Evolutionary conservation across 139 green algal species (phyloP).

Genomic region (Auxenochlorella pyrenoidosa): DNA sequence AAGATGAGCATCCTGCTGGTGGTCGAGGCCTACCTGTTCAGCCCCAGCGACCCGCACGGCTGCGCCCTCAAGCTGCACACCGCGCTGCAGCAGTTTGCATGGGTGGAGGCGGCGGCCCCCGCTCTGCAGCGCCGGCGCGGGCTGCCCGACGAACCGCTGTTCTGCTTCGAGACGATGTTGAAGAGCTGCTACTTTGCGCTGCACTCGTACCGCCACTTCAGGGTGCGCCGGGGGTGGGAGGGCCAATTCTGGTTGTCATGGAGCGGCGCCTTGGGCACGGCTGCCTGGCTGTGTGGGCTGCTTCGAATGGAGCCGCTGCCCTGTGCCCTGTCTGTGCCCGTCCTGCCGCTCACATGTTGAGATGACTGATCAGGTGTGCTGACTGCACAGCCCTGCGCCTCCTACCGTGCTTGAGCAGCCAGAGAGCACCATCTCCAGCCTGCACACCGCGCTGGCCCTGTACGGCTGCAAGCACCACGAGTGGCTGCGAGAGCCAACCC

Average conservation of each 20-base stretch:
- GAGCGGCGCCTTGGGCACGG: too few relatives aligned
- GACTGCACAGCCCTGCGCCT: background rate
- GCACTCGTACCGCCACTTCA: conserved; percentile 20
- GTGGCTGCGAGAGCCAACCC: conserved; percentile 4
- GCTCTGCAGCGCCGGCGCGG: background rate
- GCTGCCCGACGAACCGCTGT: background rate
- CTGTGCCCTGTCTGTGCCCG: too few relatives aligned
- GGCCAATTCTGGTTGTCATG: background rate
- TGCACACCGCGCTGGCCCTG: conserved; percentile 8
- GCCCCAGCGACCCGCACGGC: background rate
- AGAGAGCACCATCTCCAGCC: conserved; percentile 1
- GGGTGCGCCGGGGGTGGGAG: background rate
- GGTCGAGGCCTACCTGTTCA: background rate
- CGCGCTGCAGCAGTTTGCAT: background rate
- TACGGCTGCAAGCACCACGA: conserved; percentile 16
- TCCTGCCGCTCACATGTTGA: background rate
- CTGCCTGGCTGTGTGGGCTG: background rate
- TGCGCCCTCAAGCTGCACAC: conserved; percentile 2
- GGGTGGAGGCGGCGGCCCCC: background rate
- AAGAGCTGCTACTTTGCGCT: conserved; percentile 3
- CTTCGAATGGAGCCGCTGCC: too few relatives aligned
- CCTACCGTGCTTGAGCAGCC: background rate
- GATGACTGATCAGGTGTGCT: background rate
- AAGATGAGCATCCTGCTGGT: background rate
- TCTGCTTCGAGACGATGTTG: background rate